Evolutionary conservation across 2,329 filamentous ascomycete species (phyloP).

Genomic region (Arthrinium puccinioides): DNA sequence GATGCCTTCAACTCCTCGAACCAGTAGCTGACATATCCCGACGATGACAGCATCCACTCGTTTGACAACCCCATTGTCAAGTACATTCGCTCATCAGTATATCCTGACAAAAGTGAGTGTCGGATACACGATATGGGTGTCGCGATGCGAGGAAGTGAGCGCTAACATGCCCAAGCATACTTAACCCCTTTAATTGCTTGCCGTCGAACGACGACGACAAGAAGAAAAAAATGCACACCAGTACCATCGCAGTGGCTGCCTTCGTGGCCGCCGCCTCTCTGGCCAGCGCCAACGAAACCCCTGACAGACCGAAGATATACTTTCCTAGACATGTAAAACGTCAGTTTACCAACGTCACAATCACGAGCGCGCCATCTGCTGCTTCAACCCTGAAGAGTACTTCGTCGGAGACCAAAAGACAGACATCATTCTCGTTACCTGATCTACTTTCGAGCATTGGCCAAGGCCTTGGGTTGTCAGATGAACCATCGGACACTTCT

Average conservation of each 20-base stretch:
- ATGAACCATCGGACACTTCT: not conserved
- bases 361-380: slow-evolving; percentile 16
- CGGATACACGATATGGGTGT: too few relatives aligned
- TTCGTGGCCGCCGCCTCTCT: slow-evolving; percentile 29
- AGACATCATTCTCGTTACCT: slow-evolving; percentile 11
- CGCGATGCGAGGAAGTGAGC: too few relatives aligned
- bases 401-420: slow-evolving; percentile 12
- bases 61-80: slow-evolving; percentile 26
- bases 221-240: slow-evolving; percentile 21
- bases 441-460: slow-evolving; percentile 16
- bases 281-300: slow-evolving; percentile 17
- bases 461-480: slow-evolving; percentile 2
- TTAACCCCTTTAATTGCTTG: too few relatives aligned
- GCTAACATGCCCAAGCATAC: too few relatives aligned
- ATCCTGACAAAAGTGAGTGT: slow-evolving; percentile 33
- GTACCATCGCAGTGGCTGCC: slow-evolving; percentile 24
- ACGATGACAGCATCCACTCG: not conserved
- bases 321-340: slow-evolving; percentile 35
- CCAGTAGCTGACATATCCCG: slow-evolving; percentile 1
- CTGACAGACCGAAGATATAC: slow-evolving; percentile 33
- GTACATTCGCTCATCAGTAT: slow-evolving; percentile 35
- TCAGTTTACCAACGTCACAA: slow-evolving; percentile 25
- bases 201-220: slow-evolving; percentile 5
- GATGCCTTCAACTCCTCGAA: slow-evolving; percentile 1
- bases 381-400: slow-evolving; percentile 7